Evolutionary conservation across 768 basidiomycete species (phyloP), one percentile per base, ranked within the genome.

Genomic region (Leccinellum albellum): DNA sequence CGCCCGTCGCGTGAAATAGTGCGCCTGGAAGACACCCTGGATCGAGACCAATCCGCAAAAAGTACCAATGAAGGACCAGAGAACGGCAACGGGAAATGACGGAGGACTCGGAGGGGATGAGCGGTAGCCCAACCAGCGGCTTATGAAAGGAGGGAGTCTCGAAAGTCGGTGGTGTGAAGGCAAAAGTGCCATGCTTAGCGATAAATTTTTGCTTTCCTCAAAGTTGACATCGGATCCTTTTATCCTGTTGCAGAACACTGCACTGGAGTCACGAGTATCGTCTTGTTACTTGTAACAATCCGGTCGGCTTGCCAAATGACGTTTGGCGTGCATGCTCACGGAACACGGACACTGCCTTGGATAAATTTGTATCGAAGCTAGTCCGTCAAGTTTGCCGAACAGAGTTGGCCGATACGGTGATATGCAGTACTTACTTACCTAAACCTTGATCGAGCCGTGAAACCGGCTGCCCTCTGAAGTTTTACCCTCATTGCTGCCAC

Each of bases 21-120:
- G 74, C 4, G 78, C 70, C 26, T 80, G 75, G 58, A 83, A 83
- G 10, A 79, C 66, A 7, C 76, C 80, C 55, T 83, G 81, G 47
- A 84, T 73, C 35, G 78, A 55, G 0, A 80, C 73, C 50, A 83
- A 74, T 4, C 79, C 80, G 51, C 73, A 73, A 62, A 83, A 82
- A 1, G 82, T 75, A 26, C 77, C 80, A 14, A 83, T 61, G 62
- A 81, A 83, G 0, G 82, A 79, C 81, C 81, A 83, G 45, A 63
- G 4, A 21, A 35, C 7, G 12, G 59, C 40, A n/a, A 20, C 7
- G 51, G 56, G 55, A 4, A n/a, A 6, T 3, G 61, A 50, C 15
- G 51, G 40, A 37, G 53, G 53, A 32, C 55, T 60, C 10, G 58
- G 53, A 51, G 51, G 35, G 6, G 55, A 54, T 29, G 54, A 42